These are phyloP conservation scores for Eimeria maxima DNA, from an alignment of 169 alveolate genomes.

Conservation along the genomic window DNA sequence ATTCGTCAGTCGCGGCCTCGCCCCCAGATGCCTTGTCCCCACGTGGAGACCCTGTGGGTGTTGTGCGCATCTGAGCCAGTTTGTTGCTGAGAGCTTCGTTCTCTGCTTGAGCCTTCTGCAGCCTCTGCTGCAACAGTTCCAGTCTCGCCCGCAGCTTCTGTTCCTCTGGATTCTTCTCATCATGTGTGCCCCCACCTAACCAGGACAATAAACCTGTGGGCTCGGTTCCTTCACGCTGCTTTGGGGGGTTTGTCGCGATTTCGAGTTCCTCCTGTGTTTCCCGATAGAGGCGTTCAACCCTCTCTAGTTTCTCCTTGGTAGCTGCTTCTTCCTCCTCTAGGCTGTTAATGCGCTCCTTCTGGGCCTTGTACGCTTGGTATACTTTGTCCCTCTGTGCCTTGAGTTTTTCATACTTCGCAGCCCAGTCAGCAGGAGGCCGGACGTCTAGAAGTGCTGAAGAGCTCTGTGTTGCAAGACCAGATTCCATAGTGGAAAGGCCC, in stretches of 20 bases:
- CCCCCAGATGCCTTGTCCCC: background rate
- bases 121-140: constrained; percentile 58
- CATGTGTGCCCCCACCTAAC: constrained; percentile 53
- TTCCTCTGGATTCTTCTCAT: constrained; percentile 49
- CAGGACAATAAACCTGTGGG: constrained; percentile 46
- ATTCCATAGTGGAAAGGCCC: background rate
- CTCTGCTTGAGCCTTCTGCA: constrained; percentile 46
- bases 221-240: constrained; percentile 14
- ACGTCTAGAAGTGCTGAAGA: constrained; percentile 66
- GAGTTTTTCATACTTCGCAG: constrained; percentile 58
- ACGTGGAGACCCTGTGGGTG: constrained; percentile 15
- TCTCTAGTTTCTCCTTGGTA: constrained; percentile 58
- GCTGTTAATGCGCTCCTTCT: constrained; percentile 52
- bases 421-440: constrained; percentile 12
- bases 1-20: background rate
- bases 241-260: background rate
- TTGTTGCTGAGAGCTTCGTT: constrained; percentile 33
- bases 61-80: constrained; percentile 5
- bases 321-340: constrained; percentile 46
- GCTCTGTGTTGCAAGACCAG: constrained; percentile 57
- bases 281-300: constrained; percentile 38
- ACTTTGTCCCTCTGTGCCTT: constrained; percentile 59
- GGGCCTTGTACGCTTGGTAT: constrained; percentile 68
- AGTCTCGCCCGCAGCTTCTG: constrained; percentile 68
- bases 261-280: constrained; percentile 71